Conservation (phyloP, 805 yeast species). For the Saccharomycopsis amapae region DNA sequence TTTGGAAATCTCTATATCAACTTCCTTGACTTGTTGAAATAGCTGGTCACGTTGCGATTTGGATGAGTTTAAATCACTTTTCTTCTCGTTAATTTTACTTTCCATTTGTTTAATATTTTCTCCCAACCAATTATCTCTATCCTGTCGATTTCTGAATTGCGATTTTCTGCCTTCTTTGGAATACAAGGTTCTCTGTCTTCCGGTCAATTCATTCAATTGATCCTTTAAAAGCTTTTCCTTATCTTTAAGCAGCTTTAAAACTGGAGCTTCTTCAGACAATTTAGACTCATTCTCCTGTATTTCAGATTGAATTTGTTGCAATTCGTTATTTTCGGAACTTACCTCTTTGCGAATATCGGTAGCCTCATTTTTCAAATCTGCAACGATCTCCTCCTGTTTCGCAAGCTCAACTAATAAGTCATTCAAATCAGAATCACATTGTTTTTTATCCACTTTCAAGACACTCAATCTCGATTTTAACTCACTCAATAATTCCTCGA, state of each 20-base stretch:
- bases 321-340: conserved; percentile 27
- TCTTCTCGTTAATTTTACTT: conserved; percentile 28
- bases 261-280: conserved; percentile 23
- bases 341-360: conserved; percentile 29
- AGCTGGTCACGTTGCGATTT: conserved; percentile 15
- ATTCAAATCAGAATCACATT: conserved; percentile 41
- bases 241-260: conserved; percentile 29
- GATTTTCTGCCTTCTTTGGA: conserved; percentile 66
- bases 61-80: conserved; percentile 23
- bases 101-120: conserved; percentile 39
- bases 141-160: conserved; percentile 45
- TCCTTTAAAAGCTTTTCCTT: conserved; percentile 37
- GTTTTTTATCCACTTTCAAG: conserved; percentile 48
- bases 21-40: conserved; percentile 22
- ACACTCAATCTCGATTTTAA: conserved; percentile 44
- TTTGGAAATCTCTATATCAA: conserved; percentile 29
- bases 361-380: conserved; percentile 36
- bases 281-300: conserved; percentile 34
- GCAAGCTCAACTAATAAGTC: conserved; percentile 45
- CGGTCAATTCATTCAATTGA: conserved; percentile 35
- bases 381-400: conserved; percentile 40
- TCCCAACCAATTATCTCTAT: conserved; percentile 64
- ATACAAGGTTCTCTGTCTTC: conserved; percentile 52
- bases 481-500: conserved; percentile 40
- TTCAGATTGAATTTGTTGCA: conserved; percentile 24